Conservation (phyloP, 495 filamentous ascomycete genomes). For the Xylaria cubensis region DNA sequence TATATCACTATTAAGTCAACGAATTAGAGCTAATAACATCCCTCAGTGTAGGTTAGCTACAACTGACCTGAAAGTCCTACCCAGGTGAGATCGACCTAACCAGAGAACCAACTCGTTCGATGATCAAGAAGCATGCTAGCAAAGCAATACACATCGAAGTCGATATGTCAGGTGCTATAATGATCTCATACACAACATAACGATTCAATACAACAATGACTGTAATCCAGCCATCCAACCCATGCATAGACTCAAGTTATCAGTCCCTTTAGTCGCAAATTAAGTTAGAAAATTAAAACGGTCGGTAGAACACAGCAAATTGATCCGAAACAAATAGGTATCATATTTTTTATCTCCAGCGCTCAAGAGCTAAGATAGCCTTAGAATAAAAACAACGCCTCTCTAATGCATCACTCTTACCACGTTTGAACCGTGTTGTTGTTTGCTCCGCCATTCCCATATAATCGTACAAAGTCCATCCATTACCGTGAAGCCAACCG, state of each 20-base stretch:
- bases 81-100: too few relatives aligned
- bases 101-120: too few relatives aligned
- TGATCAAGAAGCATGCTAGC: too few relatives aligned
- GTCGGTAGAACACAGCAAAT: too few relatives aligned
- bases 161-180: too few relatives aligned
- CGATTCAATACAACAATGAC: too few relatives aligned
- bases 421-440: conserved; percentile 13
- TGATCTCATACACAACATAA: background rate
- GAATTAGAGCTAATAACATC: background rate
- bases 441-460: conserved; percentile 5
- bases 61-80: background rate
- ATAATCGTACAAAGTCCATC: conserved; percentile 36
- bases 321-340: conserved; percentile 30
- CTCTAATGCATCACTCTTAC: conserved; percentile 40
- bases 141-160: too few relatives aligned
- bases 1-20: background rate
- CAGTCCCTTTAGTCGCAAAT: too few relatives aligned
- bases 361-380: background rate
- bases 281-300: too few relatives aligned
- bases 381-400: conserved; percentile 33
- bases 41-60: background rate
- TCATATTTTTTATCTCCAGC: conserved; percentile 26
- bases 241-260: too few relatives aligned
- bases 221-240: too few relatives aligned
- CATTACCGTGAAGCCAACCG: conserved; percentile 13